These are phyloP conservation scores for Rubia occidens DNA, from an alignment of 305 asterid genomes.

Conservation along the genomic window DNA sequence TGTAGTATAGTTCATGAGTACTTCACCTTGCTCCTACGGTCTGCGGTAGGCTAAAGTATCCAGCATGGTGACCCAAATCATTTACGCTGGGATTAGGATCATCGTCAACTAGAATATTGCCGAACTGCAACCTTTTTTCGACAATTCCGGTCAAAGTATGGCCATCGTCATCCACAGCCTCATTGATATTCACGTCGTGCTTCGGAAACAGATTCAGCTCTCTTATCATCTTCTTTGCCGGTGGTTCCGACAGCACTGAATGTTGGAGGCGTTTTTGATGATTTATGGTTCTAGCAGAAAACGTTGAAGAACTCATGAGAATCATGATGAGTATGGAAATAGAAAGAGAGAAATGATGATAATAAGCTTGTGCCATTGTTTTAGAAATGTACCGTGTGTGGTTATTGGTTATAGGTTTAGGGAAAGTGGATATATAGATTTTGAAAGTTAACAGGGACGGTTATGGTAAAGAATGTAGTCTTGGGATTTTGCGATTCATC, in stretches of 20 bases:
- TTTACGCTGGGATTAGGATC: slow-evolving; percentile 15
- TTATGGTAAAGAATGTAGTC: not conserved
- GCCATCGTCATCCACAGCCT: not conserved
- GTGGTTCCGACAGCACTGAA: slow-evolving; percentile 13
- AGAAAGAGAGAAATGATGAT: not conserved
- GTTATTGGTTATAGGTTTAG: not conserved
- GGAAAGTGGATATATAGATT: not conserved
- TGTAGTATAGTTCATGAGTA: not conserved
- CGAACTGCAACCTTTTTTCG: slow-evolving; percentile 44
- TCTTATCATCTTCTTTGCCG: slow-evolving; percentile 47
- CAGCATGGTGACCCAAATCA: slow-evolving; percentile 28
- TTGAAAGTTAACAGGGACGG: no score
- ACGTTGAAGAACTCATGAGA: slow-evolving; percentile 9
- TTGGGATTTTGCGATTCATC: not conserved
- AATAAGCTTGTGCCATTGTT: slow-evolving; percentile 7
- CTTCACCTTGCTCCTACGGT: slow-evolving; percentile 21
- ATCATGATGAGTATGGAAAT: slow-evolving; percentile 18
- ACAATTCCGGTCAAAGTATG: slow-evolving; percentile 29
- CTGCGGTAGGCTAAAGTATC: slow-evolving; percentile 20
- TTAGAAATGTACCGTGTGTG: not conserved
- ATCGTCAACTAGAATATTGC: slow-evolving; percentile 25
- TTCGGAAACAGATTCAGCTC: slow-evolving; percentile 56
- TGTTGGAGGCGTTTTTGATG: slow-evolving; percentile 10
- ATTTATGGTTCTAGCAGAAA: slow-evolving; percentile 24
- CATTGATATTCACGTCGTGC: slow-evolving; percentile 32